Evolutionary conservation across 352 stramenopile species (phyloP), one percentile per base, ranked within the genome.

Genomic region (Globisporangium rhizosaccharum): DNA sequence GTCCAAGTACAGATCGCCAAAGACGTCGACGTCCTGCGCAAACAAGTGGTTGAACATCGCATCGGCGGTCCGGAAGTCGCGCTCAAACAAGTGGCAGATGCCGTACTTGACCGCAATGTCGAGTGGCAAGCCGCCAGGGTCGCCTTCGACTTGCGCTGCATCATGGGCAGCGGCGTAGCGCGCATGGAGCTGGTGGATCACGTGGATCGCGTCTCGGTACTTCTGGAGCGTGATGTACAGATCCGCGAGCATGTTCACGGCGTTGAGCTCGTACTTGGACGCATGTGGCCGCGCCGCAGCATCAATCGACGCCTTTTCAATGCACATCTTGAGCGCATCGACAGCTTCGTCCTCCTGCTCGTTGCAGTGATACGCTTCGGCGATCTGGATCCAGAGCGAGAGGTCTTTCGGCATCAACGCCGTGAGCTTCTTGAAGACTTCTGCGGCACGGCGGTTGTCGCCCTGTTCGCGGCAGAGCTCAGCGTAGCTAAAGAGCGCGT

Each of bases 31-130:
- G 41, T 94, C 82, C 57, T 94, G 82, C 2, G 79, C 76, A 20
- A 90, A 94, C 15, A 94, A 65, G 64, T 90, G 79, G 37, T 86
- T 79, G 66, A 94, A 91, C 80, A 92, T 91, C 30, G 79, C 81
- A 36, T 91, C 79, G 3, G 80, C 82, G 3, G 79, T 91, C 51
- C 71, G 71, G 52, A 85, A 84, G 55, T 94, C 79, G 8, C 78
- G 70, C 51, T 90, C 78, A 56, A 87, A 90, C 20, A 94, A 67
- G 52, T 93, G 78, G 46, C 85, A 94, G 23, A 94, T 94, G 15
- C 85, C 85, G 54, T 92, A 92, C 49, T 93, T 95, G 18, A 95
- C 84, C 2, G 82, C 82, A 59, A 95, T 93, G 62, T 95, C 85
- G 12, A 95, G 73, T 2, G 85, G 85, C 25, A 95, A 63, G 12